Base-by-base conservation (phyloP, 306 rosid species). In the Begonia masoniana region DNA sequence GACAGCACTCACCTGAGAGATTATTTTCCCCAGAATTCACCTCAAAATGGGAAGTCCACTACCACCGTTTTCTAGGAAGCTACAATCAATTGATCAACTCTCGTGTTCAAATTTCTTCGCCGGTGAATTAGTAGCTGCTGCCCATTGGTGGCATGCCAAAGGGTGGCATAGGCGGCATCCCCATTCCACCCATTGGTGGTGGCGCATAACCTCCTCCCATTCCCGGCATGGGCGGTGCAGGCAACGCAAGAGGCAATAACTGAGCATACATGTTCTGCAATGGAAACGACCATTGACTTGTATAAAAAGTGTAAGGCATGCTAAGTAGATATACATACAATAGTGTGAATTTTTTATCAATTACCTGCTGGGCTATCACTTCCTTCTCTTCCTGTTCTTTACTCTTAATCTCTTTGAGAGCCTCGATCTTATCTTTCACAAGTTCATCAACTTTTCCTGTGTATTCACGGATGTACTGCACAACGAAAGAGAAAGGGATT, bases 61-160 rank as follows among this genome's bases (percentile, higher is more conserved):
- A 31, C 8, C 8, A 6, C 39, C 9, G 39, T 7, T 31, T 31
- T 31, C 69, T 65, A 66, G 52, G 60, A 35, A 43, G 55, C 60
- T 61, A 39, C 41, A 51, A 60, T 26, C 35, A 51, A 55, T 51
- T 15, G 54, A 62, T 47, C 7, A 26, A 17, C 53, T 50, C 53
- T 52, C 35, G 35, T 48, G 23, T 59, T 26, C 7, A 13, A n/a
- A 24, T 15, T 21, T 41, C 5, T 57, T 15, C 55, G 19, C n/a
- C n/a, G 6, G 55, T 49, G 4, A 47, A 55, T 82, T 78, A 89
- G 71, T 80, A 89, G 77, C 80, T 68, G 65, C 88, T 77, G 21
- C 97, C 97, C 97, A 85, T 91, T 13, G 97, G 86, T 57, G 97
- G 96, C 97, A 85, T 91, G 62, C 97, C 97, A 60, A 51, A 91